These are phyloP conservation scores for Vitis riparia DNA, from an alignment of 164 flowering plant genomes.

Conservation along the genomic window DNA sequence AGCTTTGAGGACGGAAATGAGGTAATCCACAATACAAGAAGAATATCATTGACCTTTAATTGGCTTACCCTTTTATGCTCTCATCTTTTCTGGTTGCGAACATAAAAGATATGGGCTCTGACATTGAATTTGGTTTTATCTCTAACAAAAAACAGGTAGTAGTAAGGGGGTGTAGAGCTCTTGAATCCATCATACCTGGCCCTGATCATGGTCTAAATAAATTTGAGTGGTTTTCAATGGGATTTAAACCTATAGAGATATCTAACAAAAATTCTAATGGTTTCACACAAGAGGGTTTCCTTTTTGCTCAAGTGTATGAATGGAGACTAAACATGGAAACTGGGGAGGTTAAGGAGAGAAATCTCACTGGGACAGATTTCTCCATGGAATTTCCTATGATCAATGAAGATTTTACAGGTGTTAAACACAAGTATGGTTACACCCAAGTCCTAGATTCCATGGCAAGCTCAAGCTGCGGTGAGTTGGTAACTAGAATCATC, in stretches of 20 bases:
- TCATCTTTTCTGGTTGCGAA: too few species aligned
- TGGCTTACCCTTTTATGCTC: too few species aligned
- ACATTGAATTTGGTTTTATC: not conserved
- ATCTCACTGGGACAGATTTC: conserved; percentile 36
- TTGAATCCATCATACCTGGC: conserved; percentile 56
- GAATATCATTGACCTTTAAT: too few species aligned
- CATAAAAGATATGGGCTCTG: not conserved
- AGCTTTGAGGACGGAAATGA: conserved; percentile 60
- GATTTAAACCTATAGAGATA: conserved; percentile 26
- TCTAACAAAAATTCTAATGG: conserved; percentile 1
- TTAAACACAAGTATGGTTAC: conserved; percentile 47
- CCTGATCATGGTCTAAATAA: conserved; percentile 52
- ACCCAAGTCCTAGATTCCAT: conserved; percentile 39
- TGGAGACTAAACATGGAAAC: conserved; percentile 59
- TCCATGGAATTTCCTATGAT: conserved; percentile 64
- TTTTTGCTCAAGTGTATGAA: conserved; percentile 41
- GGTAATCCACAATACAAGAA: conserved; percentile 26
- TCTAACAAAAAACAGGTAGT: conserved; percentile 39
- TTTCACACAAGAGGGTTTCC: conserved; percentile 16
- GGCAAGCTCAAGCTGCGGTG: conserved; percentile 55
- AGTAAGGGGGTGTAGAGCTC: conserved; percentile 57
- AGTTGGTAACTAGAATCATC: not conserved
- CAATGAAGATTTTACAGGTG: conserved; percentile 37
- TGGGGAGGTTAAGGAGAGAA: conserved; percentile 47
- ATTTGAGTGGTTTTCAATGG: conserved; percentile 56